Evolutionary conservation across 345 rosid genomes (phyloP).

Genomic region (Eucalyptus coolabah): DNA sequence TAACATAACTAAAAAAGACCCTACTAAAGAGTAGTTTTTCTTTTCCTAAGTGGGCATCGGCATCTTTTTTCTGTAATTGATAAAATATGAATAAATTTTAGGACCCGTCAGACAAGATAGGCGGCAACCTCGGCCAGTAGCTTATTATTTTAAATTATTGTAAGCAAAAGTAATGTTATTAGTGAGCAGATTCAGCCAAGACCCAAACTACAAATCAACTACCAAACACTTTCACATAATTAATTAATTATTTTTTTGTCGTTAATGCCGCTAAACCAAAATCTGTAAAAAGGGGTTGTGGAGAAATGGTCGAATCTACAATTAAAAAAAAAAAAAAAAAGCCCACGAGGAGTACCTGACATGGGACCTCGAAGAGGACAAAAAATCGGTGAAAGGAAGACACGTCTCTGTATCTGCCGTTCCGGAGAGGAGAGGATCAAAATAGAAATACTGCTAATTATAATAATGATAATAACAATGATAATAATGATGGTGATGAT

Average conservation of each 20-base stretch:
- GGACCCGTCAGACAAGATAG: fast-evolving
- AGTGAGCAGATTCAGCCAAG: background rate
- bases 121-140: background rate
- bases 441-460: background rate
- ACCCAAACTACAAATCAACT: background rate
- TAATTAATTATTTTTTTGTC: background rate
- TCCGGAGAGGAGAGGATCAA: too few species aligned
- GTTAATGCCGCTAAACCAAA: background rate
- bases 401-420: background rate
- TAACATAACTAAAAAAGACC: too few species aligned
- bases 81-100: background rate
- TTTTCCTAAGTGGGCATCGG: background rate
- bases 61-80: background rate
- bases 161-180: background rate
- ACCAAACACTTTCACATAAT: background rate
- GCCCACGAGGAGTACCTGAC: background rate
- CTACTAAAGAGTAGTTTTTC: background rate
- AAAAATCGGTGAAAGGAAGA: background rate
- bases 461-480: background rate
- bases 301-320: background rate
- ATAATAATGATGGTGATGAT: background rate
- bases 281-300: background rate
- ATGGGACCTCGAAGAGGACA: background rate
- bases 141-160: background rate
- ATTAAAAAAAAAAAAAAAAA: background rate